Conservation (phyloP, 768 basidiomycete species). For the Phylloporus sp. region DNA sequence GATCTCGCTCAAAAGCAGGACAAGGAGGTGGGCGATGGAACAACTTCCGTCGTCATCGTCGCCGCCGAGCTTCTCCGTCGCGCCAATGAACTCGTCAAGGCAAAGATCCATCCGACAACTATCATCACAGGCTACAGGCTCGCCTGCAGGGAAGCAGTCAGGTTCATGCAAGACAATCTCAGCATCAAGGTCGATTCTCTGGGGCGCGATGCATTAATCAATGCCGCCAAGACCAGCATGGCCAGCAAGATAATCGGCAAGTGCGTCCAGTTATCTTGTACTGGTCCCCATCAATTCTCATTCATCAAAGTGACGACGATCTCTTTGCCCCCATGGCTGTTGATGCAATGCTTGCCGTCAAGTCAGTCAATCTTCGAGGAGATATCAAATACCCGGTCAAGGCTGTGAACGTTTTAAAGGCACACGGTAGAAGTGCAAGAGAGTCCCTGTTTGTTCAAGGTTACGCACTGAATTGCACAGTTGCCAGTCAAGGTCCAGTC, state of each 20-base stretch:
- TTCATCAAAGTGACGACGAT: constrained; percentile 76
- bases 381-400: constrained; percentile 99
- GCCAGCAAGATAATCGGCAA: constrained; percentile 96
- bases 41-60: constrained; percentile 96
- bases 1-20: constrained; percentile 99
- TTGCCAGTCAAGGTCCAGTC: constrained; percentile 91
- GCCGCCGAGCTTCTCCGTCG: constrained; percentile 95
- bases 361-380: constrained; percentile 87
- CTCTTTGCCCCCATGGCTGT: constrained; percentile 98
- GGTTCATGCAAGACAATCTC: constrained; percentile 96
- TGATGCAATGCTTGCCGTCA: constrained; percentile 97
- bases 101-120: constrained; percentile 97
- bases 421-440: constrained; percentile 91
- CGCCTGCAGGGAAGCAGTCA: constrained; percentile 95
- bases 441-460: constrained; percentile 94
- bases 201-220: constrained; percentile 89
- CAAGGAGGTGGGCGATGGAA: constrained; percentile 98
- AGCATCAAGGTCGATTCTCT: constrained; percentile 90
- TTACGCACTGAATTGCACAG: constrained; percentile 97
- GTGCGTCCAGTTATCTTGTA: constrained; percentile 47
- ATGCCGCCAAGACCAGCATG: constrained; percentile 98
- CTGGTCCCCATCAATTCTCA: constrained; percentile 1
- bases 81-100: constrained; percentile 96
- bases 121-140: constrained; percentile 98
- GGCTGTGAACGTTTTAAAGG: constrained; percentile 97